Conservation (phyloP, 371 early-diverging fungal genomes). For the Mucor racemosus region DNA sequence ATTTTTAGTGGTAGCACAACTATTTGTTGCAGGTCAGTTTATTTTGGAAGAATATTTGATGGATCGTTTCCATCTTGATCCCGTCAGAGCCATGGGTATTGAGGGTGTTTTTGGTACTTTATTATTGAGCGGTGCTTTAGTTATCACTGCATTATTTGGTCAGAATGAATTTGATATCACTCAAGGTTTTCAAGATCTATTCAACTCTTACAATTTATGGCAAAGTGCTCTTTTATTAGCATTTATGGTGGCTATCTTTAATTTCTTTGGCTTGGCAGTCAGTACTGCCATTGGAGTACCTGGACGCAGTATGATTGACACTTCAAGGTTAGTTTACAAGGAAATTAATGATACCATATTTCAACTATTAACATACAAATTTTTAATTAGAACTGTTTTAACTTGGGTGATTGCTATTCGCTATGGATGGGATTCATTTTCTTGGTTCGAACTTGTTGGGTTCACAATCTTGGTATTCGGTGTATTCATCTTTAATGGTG, state of each 20-base stretch:
- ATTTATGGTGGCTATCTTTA: constrained; percentile 50
- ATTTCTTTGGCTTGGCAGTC: constrained; percentile 51
- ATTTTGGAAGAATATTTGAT: constrained; percentile 53
- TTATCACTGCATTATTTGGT: constrained; percentile 30
- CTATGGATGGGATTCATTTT: constrained; percentile 49
- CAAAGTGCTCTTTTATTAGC: constrained; percentile 45
- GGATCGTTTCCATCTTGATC: constrained; percentile 48
- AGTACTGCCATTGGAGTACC: constrained; percentile 46
- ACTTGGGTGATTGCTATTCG: constrained; percentile 50
- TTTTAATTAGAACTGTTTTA: constrained; percentile 36
- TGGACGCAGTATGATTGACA: constrained; percentile 48
- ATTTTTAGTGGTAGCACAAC: constrained; percentile 39
- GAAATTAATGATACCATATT: neutral
- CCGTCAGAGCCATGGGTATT: constrained; percentile 54
- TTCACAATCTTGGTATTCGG: constrained; percentile 40
- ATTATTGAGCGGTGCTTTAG: constrained; percentile 26
- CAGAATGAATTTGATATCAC: constrained; percentile 32
- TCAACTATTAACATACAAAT: neutral
- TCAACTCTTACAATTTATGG: constrained; percentile 34
- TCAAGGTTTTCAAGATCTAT: constrained; percentile 31
- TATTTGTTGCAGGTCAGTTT: constrained; percentile 51
- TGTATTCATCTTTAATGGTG: constrained; percentile 50
- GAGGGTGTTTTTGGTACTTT: constrained; percentile 48
- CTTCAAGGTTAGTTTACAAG: constrained; percentile 35
- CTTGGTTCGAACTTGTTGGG: constrained; percentile 42